A percentile compares a stretch with the other conserved stretches of the same genome.
Conservation (phyloP, 345 rosid genomes). For the Citropsis articulata region DNA sequence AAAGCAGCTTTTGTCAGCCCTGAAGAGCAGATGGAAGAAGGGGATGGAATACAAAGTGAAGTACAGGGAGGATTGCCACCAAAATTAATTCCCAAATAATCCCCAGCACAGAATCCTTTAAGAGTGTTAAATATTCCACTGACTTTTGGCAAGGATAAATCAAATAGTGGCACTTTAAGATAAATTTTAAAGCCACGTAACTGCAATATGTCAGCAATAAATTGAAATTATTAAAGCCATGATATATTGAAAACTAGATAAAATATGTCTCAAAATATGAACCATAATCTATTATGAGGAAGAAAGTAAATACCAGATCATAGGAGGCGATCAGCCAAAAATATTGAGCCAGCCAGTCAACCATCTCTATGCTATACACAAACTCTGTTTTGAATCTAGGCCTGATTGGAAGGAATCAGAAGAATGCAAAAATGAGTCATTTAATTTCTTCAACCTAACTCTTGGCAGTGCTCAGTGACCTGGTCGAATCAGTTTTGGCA, state of each 20-base stretch:
- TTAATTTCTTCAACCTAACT: conserved; percentile 10
- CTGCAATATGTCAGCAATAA: background rate
- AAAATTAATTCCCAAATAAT: background rate
- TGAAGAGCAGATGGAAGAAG: background rate
- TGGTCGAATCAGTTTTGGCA: conserved; percentile 18
- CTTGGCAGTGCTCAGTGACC: conserved; percentile 21
- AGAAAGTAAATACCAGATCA: conserved; percentile 13
- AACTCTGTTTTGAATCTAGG: conserved; percentile 9
- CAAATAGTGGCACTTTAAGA: background rate
- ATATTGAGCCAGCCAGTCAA: background rate
- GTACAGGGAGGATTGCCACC: background rate
- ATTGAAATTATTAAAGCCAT: background rate
- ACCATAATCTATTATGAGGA: background rate
- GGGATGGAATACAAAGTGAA: background rate
- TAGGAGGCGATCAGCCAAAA: background rate
- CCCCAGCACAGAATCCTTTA: background rate
- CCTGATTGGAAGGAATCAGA: conserved; percentile 1
- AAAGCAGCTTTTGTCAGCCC: background rate
- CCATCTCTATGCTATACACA: conserved; percentile 11
- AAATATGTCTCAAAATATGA: background rate
- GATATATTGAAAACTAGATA: background rate
- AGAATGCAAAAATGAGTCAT: conserved; percentile 6
- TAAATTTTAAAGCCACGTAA: background rate
- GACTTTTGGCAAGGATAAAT: background rate
- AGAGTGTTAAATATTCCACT: background rate